phyloP scores from a whole-genome alignment of 495 filamentous ascomycete species.

The Astrothelium subdiscretum region DNA sequence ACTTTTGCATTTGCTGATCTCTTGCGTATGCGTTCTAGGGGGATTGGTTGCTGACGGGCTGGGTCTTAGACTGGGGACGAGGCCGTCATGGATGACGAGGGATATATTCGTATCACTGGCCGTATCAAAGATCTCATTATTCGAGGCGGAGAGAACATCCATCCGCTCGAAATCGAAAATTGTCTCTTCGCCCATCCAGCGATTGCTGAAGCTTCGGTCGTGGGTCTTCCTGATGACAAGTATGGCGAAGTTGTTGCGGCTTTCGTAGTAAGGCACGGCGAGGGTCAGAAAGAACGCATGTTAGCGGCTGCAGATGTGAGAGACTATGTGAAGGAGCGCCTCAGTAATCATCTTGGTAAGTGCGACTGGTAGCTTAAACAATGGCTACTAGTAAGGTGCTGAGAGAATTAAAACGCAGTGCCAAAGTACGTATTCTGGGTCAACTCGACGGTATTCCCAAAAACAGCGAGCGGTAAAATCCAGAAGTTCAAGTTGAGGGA shows the following conservation, averaged over 20 bases:
- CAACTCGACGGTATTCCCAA: slow-evolving; percentile 54
- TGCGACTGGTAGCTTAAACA: slow-evolving; percentile 4
- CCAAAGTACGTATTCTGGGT: slow-evolving; percentile 88
- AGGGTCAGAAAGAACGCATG: slow-evolving; percentile 20
- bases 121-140: slow-evolving; percentile 91
- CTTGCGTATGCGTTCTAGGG: not conserved
- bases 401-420: slow-evolving; percentile 33
- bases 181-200: slow-evolving; percentile 62
- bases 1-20: slow-evolving; percentile 28
- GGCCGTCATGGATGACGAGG: slow-evolving; percentile 67
- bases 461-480: slow-evolving; percentile 94
- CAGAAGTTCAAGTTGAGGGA: slow-evolving; percentile 86
- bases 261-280: slow-evolving; percentile 53
- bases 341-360: slow-evolving; percentile 66
- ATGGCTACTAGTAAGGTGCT: not conserved
- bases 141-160: slow-evolving; percentile 89
- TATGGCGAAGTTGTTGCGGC: slow-evolving; percentile 83
- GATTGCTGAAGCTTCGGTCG: slow-evolving; percentile 65
- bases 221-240: slow-evolving; percentile 69
- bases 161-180: slow-evolving; percentile 88
- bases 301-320: slow-evolving; percentile 43
- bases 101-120: slow-evolving; percentile 54
- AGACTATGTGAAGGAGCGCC: slow-evolving; percentile 56
- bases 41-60: not conserved
- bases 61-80: slow-evolving; percentile 64